A percentile compares a stretch with the other conserved stretches of the same genome.
phyloP scores from a whole-genome alignment of 257 asterid species.

The Nicotiana tomentosiformis region DNA sequence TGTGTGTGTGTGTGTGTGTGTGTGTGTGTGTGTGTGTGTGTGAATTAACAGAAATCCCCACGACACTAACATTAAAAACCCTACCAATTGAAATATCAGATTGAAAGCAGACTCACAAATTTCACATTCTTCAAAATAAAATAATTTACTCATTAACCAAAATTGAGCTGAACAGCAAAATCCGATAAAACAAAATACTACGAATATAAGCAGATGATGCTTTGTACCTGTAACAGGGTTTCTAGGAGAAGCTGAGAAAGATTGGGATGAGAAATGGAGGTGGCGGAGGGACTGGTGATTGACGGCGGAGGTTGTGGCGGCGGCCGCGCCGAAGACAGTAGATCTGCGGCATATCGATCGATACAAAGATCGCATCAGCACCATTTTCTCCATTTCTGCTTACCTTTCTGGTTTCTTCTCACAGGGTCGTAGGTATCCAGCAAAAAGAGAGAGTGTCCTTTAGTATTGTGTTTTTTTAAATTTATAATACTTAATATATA shows the following conservation, averaged over 20 bases:
- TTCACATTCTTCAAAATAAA: background rate
- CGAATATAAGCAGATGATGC: background rate
- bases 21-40: background rate
- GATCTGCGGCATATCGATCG: constrained; percentile 68
- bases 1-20: too few species aligned
- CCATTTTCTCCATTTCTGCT: constrained; percentile 42
- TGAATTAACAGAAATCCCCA: background rate
- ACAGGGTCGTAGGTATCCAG: background rate
- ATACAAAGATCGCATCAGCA: constrained; percentile 61
- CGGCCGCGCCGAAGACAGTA: constrained; percentile 27
- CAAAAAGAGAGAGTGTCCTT: background rate
- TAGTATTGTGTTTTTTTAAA: background rate
- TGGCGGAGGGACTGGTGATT: constrained; percentile 52
- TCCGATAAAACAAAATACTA: background rate
- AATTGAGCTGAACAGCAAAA: background rate
- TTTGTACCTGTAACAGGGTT: constrained; percentile 24
- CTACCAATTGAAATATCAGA: background rate
- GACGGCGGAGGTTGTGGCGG: constrained; percentile 33
- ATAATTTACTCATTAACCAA: background rate
- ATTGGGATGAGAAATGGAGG: constrained; percentile 48
- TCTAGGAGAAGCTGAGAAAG: constrained; percentile 36
- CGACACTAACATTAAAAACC: background rate
- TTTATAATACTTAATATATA: background rate
- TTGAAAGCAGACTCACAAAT: background rate
- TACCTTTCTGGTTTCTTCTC: background rate